phyloP scores from a whole-genome alignment of 495 filamentous ascomycete genomes.

The Staphylotrichum tortipilum region DNA sequence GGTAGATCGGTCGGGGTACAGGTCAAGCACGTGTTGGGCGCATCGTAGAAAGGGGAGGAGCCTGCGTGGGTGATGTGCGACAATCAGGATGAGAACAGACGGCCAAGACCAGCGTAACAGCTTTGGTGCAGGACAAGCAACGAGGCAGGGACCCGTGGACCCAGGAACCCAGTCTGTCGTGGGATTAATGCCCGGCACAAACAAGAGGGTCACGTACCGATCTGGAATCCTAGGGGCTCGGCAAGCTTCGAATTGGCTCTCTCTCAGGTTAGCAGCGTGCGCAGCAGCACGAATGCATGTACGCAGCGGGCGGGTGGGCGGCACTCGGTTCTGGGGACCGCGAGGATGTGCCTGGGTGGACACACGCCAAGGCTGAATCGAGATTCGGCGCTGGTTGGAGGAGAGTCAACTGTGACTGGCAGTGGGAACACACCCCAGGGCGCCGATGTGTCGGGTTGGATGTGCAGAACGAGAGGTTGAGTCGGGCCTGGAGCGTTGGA shows the following conservation, averaged over 20 bases:
- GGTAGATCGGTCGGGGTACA: neutral
- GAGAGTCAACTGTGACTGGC: neutral
- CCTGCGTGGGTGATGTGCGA: slow-evolving; percentile 1
- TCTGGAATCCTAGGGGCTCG: neutral
- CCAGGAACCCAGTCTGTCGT: too few species aligned
- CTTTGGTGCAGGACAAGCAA: neutral
- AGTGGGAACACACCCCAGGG: neutral
- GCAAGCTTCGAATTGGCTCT: neutral
- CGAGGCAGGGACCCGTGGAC: too few species aligned
- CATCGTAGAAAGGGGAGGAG: slow-evolving; percentile 10
- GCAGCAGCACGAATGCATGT: neutral
- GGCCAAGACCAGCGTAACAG: neutral
- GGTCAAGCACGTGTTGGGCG: slow-evolving; percentile 6
- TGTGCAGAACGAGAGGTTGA: too few species aligned
- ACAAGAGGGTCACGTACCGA: slow-evolving; percentile 3
- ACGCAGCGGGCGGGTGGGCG: neutral
- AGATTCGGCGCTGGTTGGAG: neutral
- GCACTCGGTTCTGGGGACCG: neutral
- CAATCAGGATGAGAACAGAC: slow-evolving; percentile 2
- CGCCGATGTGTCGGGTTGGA: neutral
- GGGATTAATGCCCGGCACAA: too few species aligned
- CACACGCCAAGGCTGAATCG: neutral
- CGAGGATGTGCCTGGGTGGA: neutral
- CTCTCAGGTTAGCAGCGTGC: neutral
- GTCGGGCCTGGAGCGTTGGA: neutral